A percentile compares a stretch with the other conserved stretches of the same genome.
Evolutionary conservation across 2,329 filamentous ascomycete genomes (phyloP).

Genomic region (Diaporthe caulivora): DNA sequence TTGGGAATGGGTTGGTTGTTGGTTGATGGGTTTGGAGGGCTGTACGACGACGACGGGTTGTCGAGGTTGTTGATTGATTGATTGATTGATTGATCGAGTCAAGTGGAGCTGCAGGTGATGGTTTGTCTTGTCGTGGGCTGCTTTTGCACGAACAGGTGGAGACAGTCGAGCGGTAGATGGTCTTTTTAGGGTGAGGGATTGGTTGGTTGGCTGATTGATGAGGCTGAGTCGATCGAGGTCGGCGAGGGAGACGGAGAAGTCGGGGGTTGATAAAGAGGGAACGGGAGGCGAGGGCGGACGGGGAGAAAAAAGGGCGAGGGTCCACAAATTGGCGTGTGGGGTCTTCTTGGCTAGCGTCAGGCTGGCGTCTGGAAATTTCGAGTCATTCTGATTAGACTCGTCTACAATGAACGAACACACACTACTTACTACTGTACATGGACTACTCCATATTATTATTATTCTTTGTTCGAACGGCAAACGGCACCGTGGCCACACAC

Average conservation of each 20-base stretch:
- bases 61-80: neutral
- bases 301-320: conserved; percentile 8
- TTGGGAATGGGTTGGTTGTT: conserved; percentile 13
- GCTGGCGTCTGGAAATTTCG: conserved; percentile 29
- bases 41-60: neutral
- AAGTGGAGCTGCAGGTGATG: conserved; percentile 15
- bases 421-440: too few species aligned
- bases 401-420: too few species aligned
- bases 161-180: conserved; percentile 14
- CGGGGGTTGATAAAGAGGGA: conserved; percentile 25
- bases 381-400: conserved; percentile 19
- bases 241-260: conserved; percentile 27
- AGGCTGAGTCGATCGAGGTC: conserved; percentile 19
- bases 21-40: neutral
- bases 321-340: conserved; percentile 2
- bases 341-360: conserved; percentile 28
- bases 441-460: too few species aligned
- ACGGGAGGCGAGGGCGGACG: neutral
- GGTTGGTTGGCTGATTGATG: conserved; percentile 21
- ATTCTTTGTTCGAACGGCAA: neutral
- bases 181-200: conserved; percentile 2
- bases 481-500: neutral
- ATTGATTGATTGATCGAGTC: conserved; percentile 14
- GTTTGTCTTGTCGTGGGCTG: conserved; percentile 7
- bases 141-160: conserved; percentile 26